Percentiles rank a stretch among this genome's conserved stretches.
These are phyloP conservation scores for Cercophora samala DNA, from an alignment of 495 filamentous ascomycete species.

Conservation along the genomic window DNA sequence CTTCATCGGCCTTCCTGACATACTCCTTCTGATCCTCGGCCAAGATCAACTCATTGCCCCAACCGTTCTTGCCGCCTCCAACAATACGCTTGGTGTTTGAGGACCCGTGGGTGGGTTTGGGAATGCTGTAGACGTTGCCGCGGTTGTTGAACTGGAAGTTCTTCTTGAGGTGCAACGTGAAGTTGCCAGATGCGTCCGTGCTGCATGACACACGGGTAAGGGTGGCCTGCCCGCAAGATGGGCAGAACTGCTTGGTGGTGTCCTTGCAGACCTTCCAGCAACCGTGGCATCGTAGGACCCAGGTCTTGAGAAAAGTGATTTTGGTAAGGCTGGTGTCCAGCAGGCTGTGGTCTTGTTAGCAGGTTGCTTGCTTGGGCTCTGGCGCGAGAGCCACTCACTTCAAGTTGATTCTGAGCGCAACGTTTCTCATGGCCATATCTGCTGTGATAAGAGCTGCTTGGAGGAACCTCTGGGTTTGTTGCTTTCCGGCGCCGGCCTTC, in stretches of 20 bases:
- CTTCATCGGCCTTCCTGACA: constrained; percentile 56
- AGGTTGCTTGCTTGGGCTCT: neutral
- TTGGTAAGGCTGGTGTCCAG: constrained; percentile 72
- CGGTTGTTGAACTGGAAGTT: constrained; percentile 96
- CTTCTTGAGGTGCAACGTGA: constrained; percentile 84
- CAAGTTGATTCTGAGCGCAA: constrained; percentile 88
- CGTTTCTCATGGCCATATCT: constrained; percentile 97
- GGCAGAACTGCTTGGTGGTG: constrained; percentile 89
- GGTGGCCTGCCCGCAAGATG: constrained; percentile 81
- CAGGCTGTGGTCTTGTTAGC: constrained; percentile 43
- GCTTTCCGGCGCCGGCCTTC: constrained; percentile 42
- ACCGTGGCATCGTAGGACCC: constrained; percentile 88
- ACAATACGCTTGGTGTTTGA: constrained; percentile 67
- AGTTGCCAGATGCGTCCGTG: constrained; percentile 73
- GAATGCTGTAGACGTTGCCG: constrained; percentile 84
- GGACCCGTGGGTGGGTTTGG: constrained; percentile 80
- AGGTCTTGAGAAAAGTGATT: constrained; percentile 76
- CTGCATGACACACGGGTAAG: constrained; percentile 83
- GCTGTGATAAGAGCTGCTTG: constrained; percentile 84
- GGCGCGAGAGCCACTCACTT: constrained; percentile 42
- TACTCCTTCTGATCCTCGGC: constrained; percentile 98
- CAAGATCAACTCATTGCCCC: constrained; percentile 76
- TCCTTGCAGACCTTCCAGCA: constrained; percentile 86
- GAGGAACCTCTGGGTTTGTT: constrained; percentile 59
- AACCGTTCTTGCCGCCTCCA: constrained; percentile 82